Evolutionary conservation across 805 yeast genomes (phyloP).

Genomic region (Teunomyces gatunensis): DNA sequence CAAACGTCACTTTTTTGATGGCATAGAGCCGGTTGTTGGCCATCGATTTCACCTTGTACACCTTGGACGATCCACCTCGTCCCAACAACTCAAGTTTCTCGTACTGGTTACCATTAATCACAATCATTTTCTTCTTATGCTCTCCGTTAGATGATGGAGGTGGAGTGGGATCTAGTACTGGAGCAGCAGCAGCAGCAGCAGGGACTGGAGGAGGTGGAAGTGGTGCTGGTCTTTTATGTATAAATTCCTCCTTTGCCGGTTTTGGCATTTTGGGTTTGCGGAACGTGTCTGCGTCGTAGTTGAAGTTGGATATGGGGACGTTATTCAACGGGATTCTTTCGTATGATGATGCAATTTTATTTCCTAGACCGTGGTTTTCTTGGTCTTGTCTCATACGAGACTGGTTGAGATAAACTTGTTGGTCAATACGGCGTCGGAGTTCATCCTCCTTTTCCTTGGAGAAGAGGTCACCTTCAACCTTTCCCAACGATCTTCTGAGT

Average conservation of each 20-base stretch:
- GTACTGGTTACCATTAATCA: constrained; percentile 58
- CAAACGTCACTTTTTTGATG: constrained; percentile 75
- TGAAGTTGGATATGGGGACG: constrained; percentile 14
- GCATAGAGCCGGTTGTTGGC: constrained; percentile 63
- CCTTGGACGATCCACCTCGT: constrained; percentile 90
- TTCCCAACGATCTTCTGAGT: background rate
- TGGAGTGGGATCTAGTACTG: background rate
- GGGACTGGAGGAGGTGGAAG: constrained; percentile 3
- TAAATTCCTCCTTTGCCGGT: background rate
- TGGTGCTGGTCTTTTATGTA: background rate
- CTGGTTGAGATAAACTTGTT: constrained; percentile 16
- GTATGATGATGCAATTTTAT: background rate
- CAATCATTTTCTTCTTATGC: constrained; percentile 26
- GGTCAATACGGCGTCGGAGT: constrained; percentile 23
- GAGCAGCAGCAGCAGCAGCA: background rate
- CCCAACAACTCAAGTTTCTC: constrained; percentile 79
- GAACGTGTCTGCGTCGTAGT: constrained; percentile 22
- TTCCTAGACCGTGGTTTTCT: constrained; percentile 4
- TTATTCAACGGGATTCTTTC: constrained; percentile 18
- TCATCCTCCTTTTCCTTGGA: constrained; percentile 21
- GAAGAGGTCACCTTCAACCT: constrained; percentile 4
- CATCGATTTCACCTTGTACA: constrained; percentile 68
- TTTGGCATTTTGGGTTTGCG: constrained; percentile 34
- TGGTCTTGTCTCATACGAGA: background rate
- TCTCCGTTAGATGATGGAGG: constrained; percentile 12